Base-by-base conservation (phyloP, 2,329 filamentous ascomycete genomes). In the Beauveria sp. region DNA sequence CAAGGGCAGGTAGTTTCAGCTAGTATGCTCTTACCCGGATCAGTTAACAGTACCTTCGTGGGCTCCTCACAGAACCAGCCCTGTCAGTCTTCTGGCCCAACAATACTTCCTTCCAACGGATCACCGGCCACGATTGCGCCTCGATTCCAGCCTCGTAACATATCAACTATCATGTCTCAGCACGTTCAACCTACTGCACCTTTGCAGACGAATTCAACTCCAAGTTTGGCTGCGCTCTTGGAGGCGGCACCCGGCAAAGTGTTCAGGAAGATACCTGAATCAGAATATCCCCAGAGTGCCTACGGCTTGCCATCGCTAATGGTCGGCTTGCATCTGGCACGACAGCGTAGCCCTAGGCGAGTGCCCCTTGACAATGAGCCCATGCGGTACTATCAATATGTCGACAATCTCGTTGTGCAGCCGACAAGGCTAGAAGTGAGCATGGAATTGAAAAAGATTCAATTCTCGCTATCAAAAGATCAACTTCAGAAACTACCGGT, bases 291-390 rank as follows among this genome's bases (percentile, higher is more conserved):
- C 0, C 67, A 71, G 41, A 75, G 71, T 44, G 72, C 75, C 0
- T 72, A 76, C 41, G 77, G 80, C 6, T 70, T 66, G 51, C 73
- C 70, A 53, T 76, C 80, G 2, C 53, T 81, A 14, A 65, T 73
- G 46, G 72, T 71, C 62, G 72, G 78, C 5, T 71, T 84, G 16
- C 80, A 83, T 56, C 75, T 82, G 61, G 71, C 74, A n/a, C 68
- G 73, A 37, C 66, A 77, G 16, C 75, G 79, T 22, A 84, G 81
- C 63, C 82, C 82, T 3, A 73, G 69, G 44, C 75, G 80, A 54
- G 66, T 75, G n/a, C 70, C 74, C 20, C 8, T 20, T 22, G 20
- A 24, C n/a, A 14, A 37, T n/a, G 47, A 30, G 34, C 30, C 34
- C 51, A 26, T n/a, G 3, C 41, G n/a, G n/a, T 52, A 37, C 28